Evolutionary conservation across 1,284 basidiomycete species (phyloP).

Genomic region (Inonotus obliquus): DNA sequence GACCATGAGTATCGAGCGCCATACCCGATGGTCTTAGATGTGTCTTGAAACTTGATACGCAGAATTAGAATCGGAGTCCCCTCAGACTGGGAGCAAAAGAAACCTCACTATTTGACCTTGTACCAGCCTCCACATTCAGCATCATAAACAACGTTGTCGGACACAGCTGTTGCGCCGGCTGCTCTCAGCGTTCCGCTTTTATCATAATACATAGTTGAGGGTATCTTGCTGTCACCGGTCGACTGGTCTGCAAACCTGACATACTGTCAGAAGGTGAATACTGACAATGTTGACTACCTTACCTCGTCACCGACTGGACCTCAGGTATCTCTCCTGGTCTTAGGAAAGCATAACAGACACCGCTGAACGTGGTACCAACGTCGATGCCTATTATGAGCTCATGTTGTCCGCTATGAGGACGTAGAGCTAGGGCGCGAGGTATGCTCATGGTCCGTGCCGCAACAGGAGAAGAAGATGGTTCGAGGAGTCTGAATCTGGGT

Average conservation of each 20-base stretch:
- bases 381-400: constrained; percentile 11
- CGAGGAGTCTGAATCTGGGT: neutral
- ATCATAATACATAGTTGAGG: constrained; percentile 70
- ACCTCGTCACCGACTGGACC: constrained; percentile 24
- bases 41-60: constrained; percentile 65
- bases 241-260: constrained; percentile 28
- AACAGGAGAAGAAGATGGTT: constrained; percentile 19
- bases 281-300: constrained; percentile 26
- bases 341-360: constrained; percentile 3
- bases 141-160: constrained; percentile 44
- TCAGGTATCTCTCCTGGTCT: neutral
- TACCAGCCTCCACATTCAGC: constrained; percentile 72
- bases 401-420: neutral
- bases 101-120: constrained; percentile 62
- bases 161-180: constrained; percentile 70
- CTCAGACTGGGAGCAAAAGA: neutral
- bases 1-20: constrained; percentile 75
- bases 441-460: neutral
- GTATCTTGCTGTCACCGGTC: constrained; percentile 74
- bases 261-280: too few relatives aligned
- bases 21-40: constrained; percentile 60
- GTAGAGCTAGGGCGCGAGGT: neutral
- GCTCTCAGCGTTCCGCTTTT: constrained; percentile 52
- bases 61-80: neutral
- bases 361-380: constrained; percentile 11